Percentiles rank a stretch among this genome's conserved stretches.
Evolutionary conservation across 2,329 filamentous ascomycete species (phyloP).

Genomic region (Kalaharituber pfeilii): DNA sequence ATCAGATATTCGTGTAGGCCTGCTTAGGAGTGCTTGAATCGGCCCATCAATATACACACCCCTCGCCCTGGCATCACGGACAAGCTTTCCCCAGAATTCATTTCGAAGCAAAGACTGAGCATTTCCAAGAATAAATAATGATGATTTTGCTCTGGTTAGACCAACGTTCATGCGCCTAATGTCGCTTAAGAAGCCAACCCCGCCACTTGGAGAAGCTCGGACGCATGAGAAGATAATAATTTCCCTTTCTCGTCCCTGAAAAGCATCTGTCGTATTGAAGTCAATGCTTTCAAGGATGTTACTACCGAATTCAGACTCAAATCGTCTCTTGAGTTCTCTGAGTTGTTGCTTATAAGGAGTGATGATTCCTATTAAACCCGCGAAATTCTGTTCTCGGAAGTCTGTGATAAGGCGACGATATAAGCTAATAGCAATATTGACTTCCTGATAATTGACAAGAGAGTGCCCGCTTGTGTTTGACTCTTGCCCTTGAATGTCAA

Average conservation of each 20-base stretch:
- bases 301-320: conserved; percentile 54
- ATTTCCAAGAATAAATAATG: conserved; percentile 90
- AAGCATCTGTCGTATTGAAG: conserved; percentile 98
- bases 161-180: conserved; percentile 99
- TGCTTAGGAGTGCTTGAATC: conserved; percentile 37
- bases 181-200: conserved; percentile 95
- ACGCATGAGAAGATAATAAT: conserved; percentile 99
- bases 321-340: conserved; percentile 57
- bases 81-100: conserved; percentile 75
- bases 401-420: conserved; percentile 65
- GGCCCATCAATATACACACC: conserved; percentile 60
- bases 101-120: conserved; percentile 71
- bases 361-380: conserved; percentile 83
- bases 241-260: conserved; percentile 90
- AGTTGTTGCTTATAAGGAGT: conserved; percentile 95
- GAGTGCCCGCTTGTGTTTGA: conserved; percentile 72
- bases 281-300: conserved; percentile 63
- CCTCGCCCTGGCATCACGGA: conserved; percentile 60
- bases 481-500: conserved; percentile 82
- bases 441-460: conserved; percentile 70
- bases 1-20: conserved; percentile 25
- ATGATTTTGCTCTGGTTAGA: conserved; percentile 88
- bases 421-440: conserved; percentile 69
- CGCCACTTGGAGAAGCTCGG: conserved; percentile 74
- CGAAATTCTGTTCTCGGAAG: conserved; percentile 50